Percentiles rank a stretch among this genome's conserved stretches.
Evolutionary conservation across 202 grass and related monocot species (phyloP).

Genomic region (Panicum hallii): DNA sequence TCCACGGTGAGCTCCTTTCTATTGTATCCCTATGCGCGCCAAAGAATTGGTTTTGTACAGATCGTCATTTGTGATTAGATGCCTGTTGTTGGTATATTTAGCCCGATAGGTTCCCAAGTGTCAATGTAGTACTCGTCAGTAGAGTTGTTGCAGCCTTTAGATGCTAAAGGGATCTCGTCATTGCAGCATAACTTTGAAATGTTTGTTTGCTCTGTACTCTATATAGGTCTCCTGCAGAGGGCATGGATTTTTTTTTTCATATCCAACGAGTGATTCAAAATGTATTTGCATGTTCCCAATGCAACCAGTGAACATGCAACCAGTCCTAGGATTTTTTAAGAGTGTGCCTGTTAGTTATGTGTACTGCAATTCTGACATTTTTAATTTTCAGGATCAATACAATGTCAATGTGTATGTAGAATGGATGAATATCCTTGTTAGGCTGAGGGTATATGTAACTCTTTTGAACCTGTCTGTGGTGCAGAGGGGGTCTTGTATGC

Average conservation of each 20-base stretch:
- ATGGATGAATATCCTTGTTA: background rate
- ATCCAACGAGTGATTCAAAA: background rate
- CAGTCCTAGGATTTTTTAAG: background rate
- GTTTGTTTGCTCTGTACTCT: background rate
- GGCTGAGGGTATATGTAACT: background rate
- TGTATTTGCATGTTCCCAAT: background rate
- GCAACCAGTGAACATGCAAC: too few species aligned
- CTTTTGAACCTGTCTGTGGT: background rate
- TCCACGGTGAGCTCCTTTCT: constrained; percentile 55
- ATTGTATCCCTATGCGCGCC: rapidly evolving
- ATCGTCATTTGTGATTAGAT: background rate
- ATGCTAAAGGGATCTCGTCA: background rate
- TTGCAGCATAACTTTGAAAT: background rate
- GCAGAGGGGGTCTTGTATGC: constrained; percentile 88
- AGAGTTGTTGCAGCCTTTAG: background rate
- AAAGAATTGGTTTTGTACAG: background rate
- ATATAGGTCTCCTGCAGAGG: background rate
- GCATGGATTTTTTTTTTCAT: background rate
- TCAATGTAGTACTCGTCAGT: background rate
- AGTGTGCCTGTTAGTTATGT: background rate
- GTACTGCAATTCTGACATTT: background rate
- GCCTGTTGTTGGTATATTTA: background rate
- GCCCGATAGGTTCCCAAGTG: background rate
- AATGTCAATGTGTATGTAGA: too few species aligned
- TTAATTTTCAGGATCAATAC: background rate